Evolutionary conservation across 306 rosid genomes (phyloP).

Genomic region (Trichosanthes cucumerina): DNA sequence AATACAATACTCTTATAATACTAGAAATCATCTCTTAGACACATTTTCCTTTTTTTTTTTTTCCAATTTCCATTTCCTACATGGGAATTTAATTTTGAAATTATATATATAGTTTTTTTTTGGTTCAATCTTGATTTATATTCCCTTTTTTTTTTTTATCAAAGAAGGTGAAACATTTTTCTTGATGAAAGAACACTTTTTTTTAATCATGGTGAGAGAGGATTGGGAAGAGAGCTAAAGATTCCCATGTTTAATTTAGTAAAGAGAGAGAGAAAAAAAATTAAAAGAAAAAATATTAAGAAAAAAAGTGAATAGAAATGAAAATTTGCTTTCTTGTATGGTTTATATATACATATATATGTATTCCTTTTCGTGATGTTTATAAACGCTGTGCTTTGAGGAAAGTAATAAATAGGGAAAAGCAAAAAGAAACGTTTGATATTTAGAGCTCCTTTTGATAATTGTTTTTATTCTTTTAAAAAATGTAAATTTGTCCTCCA

Average conservation of each 20-base stretch:
- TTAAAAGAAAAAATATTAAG: not conserved
- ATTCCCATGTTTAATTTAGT: not conserved
- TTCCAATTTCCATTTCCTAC: not conserved
- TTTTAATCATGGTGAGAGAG: not conserved
- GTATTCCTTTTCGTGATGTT: not conserved
- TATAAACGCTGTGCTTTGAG: not conserved
- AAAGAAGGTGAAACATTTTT: conserved; percentile 1
- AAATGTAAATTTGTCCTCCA: not conserved
- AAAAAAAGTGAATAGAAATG: not conserved
- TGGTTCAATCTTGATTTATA: not conserved
- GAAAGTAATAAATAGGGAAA: not conserved
- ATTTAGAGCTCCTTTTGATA: not conserved
- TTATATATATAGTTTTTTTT: not conserved
- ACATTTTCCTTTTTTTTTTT: no score
- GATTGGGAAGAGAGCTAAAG: not conserved
- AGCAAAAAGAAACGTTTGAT: not conserved
- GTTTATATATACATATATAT: not conserved
- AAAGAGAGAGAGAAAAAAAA: not conserved
- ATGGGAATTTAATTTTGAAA: not conserved
- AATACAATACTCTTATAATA: no score
- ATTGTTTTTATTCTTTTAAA: not conserved
- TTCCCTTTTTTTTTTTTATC: not conserved
- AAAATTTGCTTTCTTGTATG: not conserved
- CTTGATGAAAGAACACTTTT: not conserved
- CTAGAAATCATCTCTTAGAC: no score